phyloP scores from a whole-genome alignment of 805 yeast species.

The Kodamaea kaohsiungensis region DNA sequence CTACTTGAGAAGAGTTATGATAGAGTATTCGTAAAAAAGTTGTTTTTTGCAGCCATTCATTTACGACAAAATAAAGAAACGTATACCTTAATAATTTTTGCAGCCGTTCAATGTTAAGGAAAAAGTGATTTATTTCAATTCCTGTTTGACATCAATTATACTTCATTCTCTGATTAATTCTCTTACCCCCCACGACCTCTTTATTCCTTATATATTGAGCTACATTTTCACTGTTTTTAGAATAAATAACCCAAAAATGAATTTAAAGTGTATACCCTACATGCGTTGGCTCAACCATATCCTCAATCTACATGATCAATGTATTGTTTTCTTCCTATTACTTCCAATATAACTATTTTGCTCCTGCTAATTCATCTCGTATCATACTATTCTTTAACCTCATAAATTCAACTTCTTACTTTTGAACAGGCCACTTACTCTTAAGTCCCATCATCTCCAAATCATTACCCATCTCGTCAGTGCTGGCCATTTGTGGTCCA shows the following conservation, averaged over 20 bases:
- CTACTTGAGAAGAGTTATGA: too few species aligned
- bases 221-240: too few species aligned
- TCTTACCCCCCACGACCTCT: too few species aligned
- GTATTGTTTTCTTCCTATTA: background rate
- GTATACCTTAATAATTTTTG: background rate
- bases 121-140: background rate
- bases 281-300: too few species aligned
- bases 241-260: too few species aligned
- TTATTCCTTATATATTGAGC: too few species aligned
- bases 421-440: constrained; percentile 35
- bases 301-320: too few species aligned
- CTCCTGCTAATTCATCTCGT: background rate
- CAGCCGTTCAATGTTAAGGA: background rate
- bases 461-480: constrained; percentile 36
- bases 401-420: background rate
- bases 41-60: background rate
- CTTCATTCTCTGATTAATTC: too few species aligned
- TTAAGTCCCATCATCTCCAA: constrained; percentile 31
- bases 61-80: background rate
- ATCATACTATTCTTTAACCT: too few species aligned
- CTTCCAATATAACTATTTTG: background rate
- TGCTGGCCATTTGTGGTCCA: constrained; percentile 38
- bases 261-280: too few species aligned
- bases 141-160: background rate
- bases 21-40: background rate